phyloP scores from a whole-genome alignment of 2,329 filamentous ascomycete species.

The Sarocladiaceae sp. region DNA sequence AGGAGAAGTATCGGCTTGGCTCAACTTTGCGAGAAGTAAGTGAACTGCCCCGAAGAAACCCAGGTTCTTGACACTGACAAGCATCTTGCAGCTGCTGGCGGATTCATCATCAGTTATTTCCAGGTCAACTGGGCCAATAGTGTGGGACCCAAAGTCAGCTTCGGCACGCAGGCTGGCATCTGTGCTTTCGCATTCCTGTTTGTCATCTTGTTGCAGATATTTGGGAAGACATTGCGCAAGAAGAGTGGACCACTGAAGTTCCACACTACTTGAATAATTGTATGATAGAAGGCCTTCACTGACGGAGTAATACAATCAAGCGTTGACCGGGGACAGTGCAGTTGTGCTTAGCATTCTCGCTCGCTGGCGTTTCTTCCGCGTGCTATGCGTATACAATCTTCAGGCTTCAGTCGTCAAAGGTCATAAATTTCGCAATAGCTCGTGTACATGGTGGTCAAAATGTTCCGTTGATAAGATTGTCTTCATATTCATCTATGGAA shows the following conservation, averaged over 20 bases:
- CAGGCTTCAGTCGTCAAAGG: no score
- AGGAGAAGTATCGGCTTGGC: conserved; percentile 41
- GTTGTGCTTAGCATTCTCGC: no score
- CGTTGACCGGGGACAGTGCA: no score
- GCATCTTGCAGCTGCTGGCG: conserved; percentile 22
- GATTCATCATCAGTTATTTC: conserved; percentile 44
- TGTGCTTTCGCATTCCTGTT: background rate
- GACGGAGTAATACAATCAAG: no score
- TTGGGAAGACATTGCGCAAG: background rate
- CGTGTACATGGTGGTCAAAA: no score
- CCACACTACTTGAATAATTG: no score
- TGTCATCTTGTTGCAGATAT: background rate
- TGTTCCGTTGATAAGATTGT: no score
- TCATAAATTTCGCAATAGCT: no score
- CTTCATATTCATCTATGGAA: no score
- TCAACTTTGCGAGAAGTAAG: conserved; percentile 26
- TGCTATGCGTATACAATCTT: no score
- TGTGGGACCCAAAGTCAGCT: conserved; percentile 30
- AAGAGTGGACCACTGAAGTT: background rate
- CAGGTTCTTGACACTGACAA: background rate
- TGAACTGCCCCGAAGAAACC: conserved; percentile 16
- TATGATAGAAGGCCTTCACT: no score
- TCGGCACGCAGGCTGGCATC: conserved; percentile 35
- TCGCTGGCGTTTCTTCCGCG: no score
- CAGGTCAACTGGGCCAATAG: conserved; percentile 39